Evolutionary conservation across 768 basidiomycete genomes (phyloP), one percentile per base, ranked within the genome.

Genomic region (Cyathus striatus): DNA sequence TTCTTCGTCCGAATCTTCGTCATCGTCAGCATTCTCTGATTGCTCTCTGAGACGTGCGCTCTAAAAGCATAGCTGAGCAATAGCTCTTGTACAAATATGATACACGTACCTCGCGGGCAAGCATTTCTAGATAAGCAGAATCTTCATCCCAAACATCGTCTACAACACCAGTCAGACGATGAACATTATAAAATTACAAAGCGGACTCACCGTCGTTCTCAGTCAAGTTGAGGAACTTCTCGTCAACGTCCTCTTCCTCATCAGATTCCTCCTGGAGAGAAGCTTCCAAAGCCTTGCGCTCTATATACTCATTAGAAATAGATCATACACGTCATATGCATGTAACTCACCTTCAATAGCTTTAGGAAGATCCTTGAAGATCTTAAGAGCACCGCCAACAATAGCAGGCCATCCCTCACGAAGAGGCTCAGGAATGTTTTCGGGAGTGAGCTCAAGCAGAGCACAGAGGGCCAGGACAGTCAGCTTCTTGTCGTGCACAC

Each of bases 71-170:
- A 39, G 14, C 22, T 6, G 10, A 21, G 18, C 7, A 25, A 41
- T 2, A 47, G 22, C 4, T 24, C 20, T 42, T 13, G 23, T n/a
- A 12, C 40, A 32, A 26, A 20, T 40, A 36, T 25, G 24, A 39
- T 39, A 27, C 38, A 20, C 3, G 38, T 58, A 86, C 88, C 75
- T 92, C 86, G 51, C 79, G 79, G 5, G 89, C 90, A 24, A 94
- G 75, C 73, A 90, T 67, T 59, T 93, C 90, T 34, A 91, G 71
- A 57, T 92, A 94, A 5, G 85, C 87, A 6, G 89, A 90, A 52
- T 91, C 88, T 45, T 88, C 84, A 54, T 93, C 90, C 82, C 86
- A 91, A 13, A 92, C 88, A 59, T 94, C 91, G 57, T 88, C 90
- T 82, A 47, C 42, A 45, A 48, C 27, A 27, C 46, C 51, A 47